These are phyloP conservation scores for Prunus padus DNA, from an alignment of 306 rosid species.

Conservation along the genomic window DNA sequence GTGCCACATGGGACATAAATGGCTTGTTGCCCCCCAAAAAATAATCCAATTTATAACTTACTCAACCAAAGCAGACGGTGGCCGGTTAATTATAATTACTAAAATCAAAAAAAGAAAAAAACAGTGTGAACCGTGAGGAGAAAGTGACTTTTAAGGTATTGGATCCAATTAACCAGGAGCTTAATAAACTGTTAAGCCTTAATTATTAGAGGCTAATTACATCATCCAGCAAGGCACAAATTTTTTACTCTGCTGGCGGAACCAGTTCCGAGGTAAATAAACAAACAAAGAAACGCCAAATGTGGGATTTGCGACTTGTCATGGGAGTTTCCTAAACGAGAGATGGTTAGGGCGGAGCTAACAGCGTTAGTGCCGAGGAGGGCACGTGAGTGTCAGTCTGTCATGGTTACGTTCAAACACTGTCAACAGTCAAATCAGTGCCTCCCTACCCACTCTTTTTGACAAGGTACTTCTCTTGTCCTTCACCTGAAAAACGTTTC, in stretches of 20 bases:
- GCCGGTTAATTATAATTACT: background rate
- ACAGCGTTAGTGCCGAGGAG: conserved; percentile 20
- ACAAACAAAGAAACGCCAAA: background rate
- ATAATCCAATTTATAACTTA: background rate
- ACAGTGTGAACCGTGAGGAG: conserved; percentile 26
- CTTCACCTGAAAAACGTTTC: background rate
- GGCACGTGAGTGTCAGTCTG: conserved; percentile 23
- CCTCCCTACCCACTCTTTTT: background rate
- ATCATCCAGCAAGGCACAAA: background rate
- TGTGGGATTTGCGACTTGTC: background rate
- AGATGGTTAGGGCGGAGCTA: background rate
- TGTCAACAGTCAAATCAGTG: conserved; percentile 25
- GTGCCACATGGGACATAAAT: conserved; percentile 32
- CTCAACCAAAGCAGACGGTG: background rate
- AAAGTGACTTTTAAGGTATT: background rate
- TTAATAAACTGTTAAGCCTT: background rate
- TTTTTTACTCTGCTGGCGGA: conserved; percentile 2
- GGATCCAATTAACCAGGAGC: conserved; percentile 24
- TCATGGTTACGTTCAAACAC: background rate
- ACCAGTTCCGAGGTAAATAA: conserved; percentile 2
- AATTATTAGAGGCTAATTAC: background rate
- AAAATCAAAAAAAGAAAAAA: no score
- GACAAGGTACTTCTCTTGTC: conserved; percentile 5
- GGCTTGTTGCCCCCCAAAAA: background rate
- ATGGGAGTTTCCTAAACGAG: conserved; percentile 13